A percentile compares a stretch with the other conserved stretches of the same genome.
These are phyloP conservation scores for Vanrija pseudolonga DNA, from an alignment of 1,284 basidiomycete species.

Conservation along the genomic window DNA sequence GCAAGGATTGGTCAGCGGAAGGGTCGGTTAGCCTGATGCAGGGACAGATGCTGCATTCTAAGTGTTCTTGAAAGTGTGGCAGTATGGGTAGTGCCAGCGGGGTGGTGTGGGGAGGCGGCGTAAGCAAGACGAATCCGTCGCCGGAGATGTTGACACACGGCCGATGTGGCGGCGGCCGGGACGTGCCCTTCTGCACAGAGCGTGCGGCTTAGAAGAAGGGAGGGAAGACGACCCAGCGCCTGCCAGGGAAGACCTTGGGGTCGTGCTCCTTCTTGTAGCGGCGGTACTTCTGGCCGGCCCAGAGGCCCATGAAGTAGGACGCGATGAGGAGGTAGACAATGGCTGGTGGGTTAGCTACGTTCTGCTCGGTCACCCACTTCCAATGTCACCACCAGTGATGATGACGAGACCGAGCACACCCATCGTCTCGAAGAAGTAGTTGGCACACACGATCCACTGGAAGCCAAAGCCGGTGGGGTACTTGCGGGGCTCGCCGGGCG, in stretches of 20 bases:
- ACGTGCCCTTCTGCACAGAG: no score
- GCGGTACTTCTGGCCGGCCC: slow-evolving; percentile 89
- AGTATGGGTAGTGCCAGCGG: no score
- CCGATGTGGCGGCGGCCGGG: no score
- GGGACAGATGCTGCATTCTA: no score
- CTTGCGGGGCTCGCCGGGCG: slow-evolving; percentile 71
- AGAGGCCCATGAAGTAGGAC: slow-evolving; percentile 71
- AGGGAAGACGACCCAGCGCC: slow-evolving; percentile 43
- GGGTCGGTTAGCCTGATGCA: no score
- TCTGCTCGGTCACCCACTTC: slow-evolving; percentile 56
- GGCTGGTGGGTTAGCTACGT: slow-evolving; percentile 50
- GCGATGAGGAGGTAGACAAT: slow-evolving; percentile 69
- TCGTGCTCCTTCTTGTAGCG: slow-evolving; percentile 93
- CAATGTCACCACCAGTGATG: slow-evolving; percentile 70
- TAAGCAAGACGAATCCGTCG: no score
- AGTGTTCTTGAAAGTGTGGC: no score
- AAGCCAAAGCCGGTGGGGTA: slow-evolving; percentile 82
- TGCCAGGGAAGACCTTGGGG: slow-evolving; percentile 54
- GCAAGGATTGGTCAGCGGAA: no score
- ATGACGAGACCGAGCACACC: slow-evolving; percentile 70
- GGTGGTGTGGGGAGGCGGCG: no score
- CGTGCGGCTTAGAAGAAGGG: slow-evolving; percentile 26
- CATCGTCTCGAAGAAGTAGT: slow-evolving; percentile 89
- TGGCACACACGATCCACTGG: slow-evolving; percentile 78
- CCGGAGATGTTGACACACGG: no score